Evolutionary conservation across 164 flowering plant genomes (phyloP).

Genomic region (Protea cynaroides): DNA sequence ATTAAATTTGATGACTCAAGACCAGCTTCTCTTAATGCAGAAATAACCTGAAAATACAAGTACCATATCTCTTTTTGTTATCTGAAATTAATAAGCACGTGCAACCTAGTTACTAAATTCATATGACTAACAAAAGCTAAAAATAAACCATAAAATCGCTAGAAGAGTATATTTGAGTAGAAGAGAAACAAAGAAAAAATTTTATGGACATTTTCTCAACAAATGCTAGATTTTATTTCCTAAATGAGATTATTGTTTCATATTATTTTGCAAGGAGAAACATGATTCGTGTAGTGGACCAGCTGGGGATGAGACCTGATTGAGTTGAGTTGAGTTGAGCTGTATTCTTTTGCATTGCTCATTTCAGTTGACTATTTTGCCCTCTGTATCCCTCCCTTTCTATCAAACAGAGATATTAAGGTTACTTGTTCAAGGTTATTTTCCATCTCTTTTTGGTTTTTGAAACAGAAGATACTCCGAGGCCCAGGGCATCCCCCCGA

Average conservation of each 20-base stretch:
- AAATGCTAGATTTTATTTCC: not conserved
- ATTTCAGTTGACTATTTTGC: not conserved
- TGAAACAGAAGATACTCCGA: too few relatives aligned
- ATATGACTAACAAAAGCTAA: not conserved
- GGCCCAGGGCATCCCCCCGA: too few relatives aligned
- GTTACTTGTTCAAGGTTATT: too few relatives aligned
- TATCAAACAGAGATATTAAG: too few relatives aligned
- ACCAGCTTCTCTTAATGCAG: constrained; percentile 73
- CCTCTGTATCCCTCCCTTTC: not conserved
- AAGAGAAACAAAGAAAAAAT: not conserved
- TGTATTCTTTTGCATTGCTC: not conserved
- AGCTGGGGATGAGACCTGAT: too few relatives aligned
- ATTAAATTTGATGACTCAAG: constrained; percentile 91
- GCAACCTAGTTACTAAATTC: not conserved
- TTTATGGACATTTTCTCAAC: not conserved
- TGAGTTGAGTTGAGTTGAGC: not conserved
- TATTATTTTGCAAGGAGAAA: too few relatives aligned
- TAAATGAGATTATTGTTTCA: too few relatives aligned
- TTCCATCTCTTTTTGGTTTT: too few relatives aligned
- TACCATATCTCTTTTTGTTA: not conserved
- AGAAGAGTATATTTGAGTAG: not conserved
- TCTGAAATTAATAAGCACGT: not conserved
- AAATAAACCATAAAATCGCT: not conserved
- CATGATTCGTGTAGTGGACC: too few relatives aligned
- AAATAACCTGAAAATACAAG: constrained; percentile 45